These are phyloP conservation scores for Phytophthora colocasiae DNA, from an alignment of 352 stramenopile genomes.

Conservation along the genomic window DNA sequence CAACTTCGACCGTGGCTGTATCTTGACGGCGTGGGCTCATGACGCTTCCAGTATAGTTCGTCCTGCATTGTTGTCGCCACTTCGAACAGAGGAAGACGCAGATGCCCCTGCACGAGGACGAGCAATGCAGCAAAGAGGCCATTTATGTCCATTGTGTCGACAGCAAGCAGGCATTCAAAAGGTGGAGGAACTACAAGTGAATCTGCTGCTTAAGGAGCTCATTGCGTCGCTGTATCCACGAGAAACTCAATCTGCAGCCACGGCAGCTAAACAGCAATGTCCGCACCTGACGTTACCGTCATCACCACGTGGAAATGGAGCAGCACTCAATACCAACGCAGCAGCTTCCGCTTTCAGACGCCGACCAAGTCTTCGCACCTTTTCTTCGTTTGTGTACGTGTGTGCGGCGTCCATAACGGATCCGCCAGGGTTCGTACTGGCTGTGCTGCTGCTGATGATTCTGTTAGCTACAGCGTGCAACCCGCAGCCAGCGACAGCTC, in stretches of 20 bases:
- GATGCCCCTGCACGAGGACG: background rate
- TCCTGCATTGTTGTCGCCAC: constrained; percentile 11
- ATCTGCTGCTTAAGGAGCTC: constrained; percentile 69
- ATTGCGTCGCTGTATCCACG: constrained; percentile 65
- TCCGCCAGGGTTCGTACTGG: constrained; percentile 77
- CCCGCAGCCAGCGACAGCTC: constrained; percentile 54
- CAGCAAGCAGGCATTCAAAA: constrained; percentile 40
- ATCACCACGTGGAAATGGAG: constrained; percentile 15
- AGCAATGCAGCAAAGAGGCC: constrained; percentile 8
- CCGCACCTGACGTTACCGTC: constrained; percentile 29
- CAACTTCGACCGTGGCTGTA: constrained; percentile 85
- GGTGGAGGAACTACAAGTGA: constrained; percentile 60
- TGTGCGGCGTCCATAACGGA: constrained; percentile 73
- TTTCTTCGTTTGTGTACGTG: constrained; percentile 78
- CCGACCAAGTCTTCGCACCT: constrained; percentile 57
- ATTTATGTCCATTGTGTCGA: constrained; percentile 75
- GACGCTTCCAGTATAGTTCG: constrained; percentile 16
- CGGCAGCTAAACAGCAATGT: constrained; percentile 54
- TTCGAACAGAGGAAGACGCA: constrained; percentile 8
- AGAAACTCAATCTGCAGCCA: constrained; percentile 46
- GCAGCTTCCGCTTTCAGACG: constrained; percentile 41
- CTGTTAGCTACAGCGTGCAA: constrained; percentile 68
- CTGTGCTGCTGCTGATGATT: constrained; percentile 67
- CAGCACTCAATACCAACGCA: constrained; percentile 30
- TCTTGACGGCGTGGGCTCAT: constrained; percentile 69